Percentiles rank a stretch among this genome's conserved stretches.
phyloP scores from a whole-genome alignment of 2,329 filamentous ascomycete genomes.

The Dactylellina haptotyla region DNA sequence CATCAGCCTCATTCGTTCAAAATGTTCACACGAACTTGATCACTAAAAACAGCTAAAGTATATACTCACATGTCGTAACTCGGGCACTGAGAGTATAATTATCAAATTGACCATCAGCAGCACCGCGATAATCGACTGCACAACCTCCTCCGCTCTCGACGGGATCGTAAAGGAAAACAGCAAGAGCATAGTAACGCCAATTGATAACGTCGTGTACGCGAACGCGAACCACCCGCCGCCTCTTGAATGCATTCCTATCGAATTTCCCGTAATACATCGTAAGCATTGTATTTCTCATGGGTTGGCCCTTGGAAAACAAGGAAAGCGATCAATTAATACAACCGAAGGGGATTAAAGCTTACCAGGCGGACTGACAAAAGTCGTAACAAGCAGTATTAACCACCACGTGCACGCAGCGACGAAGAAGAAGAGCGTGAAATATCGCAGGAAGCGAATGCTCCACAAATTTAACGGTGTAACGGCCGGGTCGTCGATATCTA shows the following conservation, averaged over 20 bases:
- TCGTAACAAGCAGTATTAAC: slow-evolving; percentile 85
- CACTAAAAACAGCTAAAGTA: no score
- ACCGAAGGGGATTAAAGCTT: neutral
- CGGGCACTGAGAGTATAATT: slow-evolving; percentile 78
- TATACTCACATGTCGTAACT: slow-evolving; percentile 69
- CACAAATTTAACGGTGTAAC: slow-evolving; percentile 94
- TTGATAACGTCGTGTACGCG: slow-evolving; percentile 78
- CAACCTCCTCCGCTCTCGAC: slow-evolving; percentile 78
- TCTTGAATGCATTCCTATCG: slow-evolving; percentile 73
- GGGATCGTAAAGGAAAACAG: slow-evolving; percentile 89
- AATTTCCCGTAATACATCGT: neutral
- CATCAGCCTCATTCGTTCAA: neutral
- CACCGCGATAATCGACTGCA: slow-evolving; percentile 73
- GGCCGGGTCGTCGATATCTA: slow-evolving; percentile 59
- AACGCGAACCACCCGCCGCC: slow-evolving; percentile 87
- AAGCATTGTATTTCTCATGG: neutral
- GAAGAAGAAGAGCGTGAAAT: slow-evolving; percentile 79
- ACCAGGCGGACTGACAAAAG: slow-evolving; percentile 88
- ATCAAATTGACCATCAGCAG: slow-evolving; percentile 79
- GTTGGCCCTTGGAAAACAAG: no score
- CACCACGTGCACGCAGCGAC: slow-evolving; percentile 88
- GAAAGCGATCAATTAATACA: neutral
- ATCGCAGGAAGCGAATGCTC: slow-evolving; percentile 83
- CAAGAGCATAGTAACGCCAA: slow-evolving; percentile 78
- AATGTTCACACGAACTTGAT: slow-evolving; percentile 62